These are phyloP conservation scores for Piper longum DNA, from an alignment of 164 flowering plant genomes.

Conservation along the genomic window DNA sequence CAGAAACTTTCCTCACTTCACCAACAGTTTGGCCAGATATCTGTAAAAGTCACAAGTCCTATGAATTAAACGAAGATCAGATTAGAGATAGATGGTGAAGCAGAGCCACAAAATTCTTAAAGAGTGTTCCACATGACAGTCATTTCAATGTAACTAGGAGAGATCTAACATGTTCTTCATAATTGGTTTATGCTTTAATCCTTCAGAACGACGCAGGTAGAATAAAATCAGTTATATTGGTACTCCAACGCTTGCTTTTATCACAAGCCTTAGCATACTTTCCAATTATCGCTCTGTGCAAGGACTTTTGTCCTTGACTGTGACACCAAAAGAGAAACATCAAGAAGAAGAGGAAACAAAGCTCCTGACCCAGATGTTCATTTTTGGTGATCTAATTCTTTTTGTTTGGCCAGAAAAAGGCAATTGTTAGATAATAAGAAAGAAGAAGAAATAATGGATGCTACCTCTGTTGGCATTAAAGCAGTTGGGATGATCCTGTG, in stretches of 20 bases:
- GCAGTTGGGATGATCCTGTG: slow-evolving; percentile 58
- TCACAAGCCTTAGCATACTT: too few species aligned
- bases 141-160: background rate
- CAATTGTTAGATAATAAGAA: background rate
- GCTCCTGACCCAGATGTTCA: background rate
- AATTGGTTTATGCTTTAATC: too few species aligned
- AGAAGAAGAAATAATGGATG: slow-evolving; percentile 2
- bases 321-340: too few species aligned
- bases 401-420: background rate
- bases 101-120: background rate
- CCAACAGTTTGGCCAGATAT: slow-evolving; percentile 8
- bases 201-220: too few species aligned
- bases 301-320: background rate
- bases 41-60: slow-evolving; percentile 10
- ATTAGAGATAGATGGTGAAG: background rate
- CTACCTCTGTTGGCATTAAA: slow-evolving; percentile 57
- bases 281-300: too few species aligned
- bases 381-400: background rate
- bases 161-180: too few species aligned
- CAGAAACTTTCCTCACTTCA: slow-evolving; percentile 10
- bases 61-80: background rate
- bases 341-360: background rate
- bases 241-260: too few species aligned
- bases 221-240: too few species aligned
- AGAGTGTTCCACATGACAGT: background rate